Evolutionary conservation across 106 monocot species (phyloP), one percentile per base, ranked within the genome.

Genomic region (Acanthochlamys bracteata): DNA sequence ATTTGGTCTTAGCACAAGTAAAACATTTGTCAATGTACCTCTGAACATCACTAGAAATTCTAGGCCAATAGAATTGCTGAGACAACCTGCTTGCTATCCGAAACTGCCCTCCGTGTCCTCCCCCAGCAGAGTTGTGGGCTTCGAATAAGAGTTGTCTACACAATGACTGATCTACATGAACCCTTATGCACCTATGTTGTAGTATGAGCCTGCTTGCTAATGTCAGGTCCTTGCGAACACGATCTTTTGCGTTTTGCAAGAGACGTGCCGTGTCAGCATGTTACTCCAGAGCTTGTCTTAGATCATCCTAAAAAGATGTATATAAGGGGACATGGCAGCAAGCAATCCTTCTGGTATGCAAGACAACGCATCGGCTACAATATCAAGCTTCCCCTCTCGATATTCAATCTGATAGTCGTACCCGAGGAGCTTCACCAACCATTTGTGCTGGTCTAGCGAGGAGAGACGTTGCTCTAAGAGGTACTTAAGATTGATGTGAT

Each of bases 351-450:
- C 9, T 49, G 9, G 14, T 10, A 16, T 0, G 11, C 66, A 1
- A 0, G 53, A 66, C 2, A 66, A 20, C 4, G 54, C 66, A 54
- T 66, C 66, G 0, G 54, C 66, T 0, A 9, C 66, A 0, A 8
- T 3, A 54, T 66, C 53, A 10, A 7, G 0, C 0, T 7, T 26
- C 0, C 66, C 53, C 0, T 10, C 17, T 10, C 21, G 3, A 20
- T 66, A 66, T 11, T n/a, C 14, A 0, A 66, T 53, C 10, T 13
- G 11, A 54, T 54, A 53, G n/a, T 66, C 66, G 10, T 39, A 66
- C 3, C 66, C 25, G 14, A 53, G n/a, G n/a, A n/a, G 17, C 27
- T 66, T 53, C 3, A 15, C 7, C 9, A 47, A 0, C 25, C 66
- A 52, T 2, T 53, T 52, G 33, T 27, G 53, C 15, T 66, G 53